Evolutionary conservation across 306 rosid species (phyloP).

Genomic region (Dryas drummondii): DNA sequence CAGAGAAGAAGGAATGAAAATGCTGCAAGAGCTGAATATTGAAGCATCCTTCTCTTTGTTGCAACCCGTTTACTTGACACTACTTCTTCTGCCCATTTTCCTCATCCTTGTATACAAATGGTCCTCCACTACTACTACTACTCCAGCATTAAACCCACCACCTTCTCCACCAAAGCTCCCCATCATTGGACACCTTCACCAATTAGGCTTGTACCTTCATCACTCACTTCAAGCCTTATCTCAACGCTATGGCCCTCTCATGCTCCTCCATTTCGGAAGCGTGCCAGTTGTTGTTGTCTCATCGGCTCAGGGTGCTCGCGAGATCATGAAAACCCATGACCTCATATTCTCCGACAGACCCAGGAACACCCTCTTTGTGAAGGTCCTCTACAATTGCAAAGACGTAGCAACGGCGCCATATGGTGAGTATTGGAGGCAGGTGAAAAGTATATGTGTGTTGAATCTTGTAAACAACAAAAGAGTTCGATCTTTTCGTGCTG

Average conservation of each 20-base stretch:
- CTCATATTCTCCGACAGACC: conserved; percentile 3
- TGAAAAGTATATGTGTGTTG: conserved; percentile 2
- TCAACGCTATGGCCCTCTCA: not conserved
- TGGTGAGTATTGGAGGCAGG: conserved; percentile 15
- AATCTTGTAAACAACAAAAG: conserved; percentile 11
- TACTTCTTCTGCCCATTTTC: not conserved
- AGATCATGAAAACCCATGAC: conserved; percentile 5
- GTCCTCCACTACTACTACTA: not conserved
- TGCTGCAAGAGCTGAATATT: too few relatives aligned
- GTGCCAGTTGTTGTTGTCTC: not conserved
- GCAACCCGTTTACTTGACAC: too few relatives aligned
- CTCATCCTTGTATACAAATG: not conserved
- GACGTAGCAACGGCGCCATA: not conserved
- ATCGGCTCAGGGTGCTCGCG: not conserved
- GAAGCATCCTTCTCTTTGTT: too few relatives aligned
- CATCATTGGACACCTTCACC: not conserved
- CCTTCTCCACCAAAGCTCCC: conserved; percentile 2
- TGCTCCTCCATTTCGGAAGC: not conserved
- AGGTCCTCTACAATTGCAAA: not conserved
- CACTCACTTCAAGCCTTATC: not conserved
- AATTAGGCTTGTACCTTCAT: not conserved
- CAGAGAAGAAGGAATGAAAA: too few relatives aligned
- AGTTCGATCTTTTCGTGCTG: not conserved
- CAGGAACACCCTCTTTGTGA: not conserved
- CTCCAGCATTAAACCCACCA: not conserved